Percentiles rank a stretch among this genome's conserved stretches.
Conservation (phyloP, 768 basidiomycete genomes). For the Tricholoma furcatifolium region DNA sequence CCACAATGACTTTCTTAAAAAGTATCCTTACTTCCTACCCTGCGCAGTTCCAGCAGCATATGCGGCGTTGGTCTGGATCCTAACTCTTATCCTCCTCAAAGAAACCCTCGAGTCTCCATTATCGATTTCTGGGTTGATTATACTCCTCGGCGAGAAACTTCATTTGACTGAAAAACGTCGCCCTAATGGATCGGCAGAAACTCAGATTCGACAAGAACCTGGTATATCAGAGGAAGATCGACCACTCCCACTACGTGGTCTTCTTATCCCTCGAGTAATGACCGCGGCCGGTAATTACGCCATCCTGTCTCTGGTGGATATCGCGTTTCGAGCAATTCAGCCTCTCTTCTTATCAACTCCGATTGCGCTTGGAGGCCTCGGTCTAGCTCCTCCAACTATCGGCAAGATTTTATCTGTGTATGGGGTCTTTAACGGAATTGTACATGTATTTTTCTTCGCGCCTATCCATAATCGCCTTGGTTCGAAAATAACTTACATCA, state of each 20-base stretch:
- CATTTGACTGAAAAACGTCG: conserved; percentile 1
- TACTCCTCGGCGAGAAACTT: conserved; percentile 17
- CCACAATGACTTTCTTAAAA: conserved; percentile 42
- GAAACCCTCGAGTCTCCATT: conserved; percentile 39
- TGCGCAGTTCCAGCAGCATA: conserved; percentile 69
- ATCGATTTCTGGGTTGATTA: conserved; percentile 21
- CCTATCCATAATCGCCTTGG: conserved; percentile 58
- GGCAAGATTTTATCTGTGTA: conserved; percentile 62
- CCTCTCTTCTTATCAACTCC: conserved; percentile 78
- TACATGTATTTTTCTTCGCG: conserved; percentile 71
- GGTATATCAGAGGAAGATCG: conserved; percentile 22
- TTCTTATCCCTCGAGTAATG: conserved; percentile 56
- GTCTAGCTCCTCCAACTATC: conserved; percentile 62
- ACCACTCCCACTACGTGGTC: conserved; percentile 47
- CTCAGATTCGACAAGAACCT: not conserved
- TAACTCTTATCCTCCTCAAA: conserved; percentile 52
- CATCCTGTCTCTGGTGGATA: conserved; percentile 62
- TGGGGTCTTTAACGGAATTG: conserved; percentile 62
- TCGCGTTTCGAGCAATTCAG: conserved; percentile 61
- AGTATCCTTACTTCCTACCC: conserved; percentile 66
- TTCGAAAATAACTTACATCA: conserved; percentile 58
- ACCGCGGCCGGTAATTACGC: conserved; percentile 67
- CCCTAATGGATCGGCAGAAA: not conserved
- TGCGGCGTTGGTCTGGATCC: conserved; percentile 50
- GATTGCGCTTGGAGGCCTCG: conserved; percentile 64